Evolutionary conservation across 1,284 basidiomycete species (phyloP), one percentile per base, ranked within the genome.

Genomic region (Xerocomus nothofagi): DNA sequence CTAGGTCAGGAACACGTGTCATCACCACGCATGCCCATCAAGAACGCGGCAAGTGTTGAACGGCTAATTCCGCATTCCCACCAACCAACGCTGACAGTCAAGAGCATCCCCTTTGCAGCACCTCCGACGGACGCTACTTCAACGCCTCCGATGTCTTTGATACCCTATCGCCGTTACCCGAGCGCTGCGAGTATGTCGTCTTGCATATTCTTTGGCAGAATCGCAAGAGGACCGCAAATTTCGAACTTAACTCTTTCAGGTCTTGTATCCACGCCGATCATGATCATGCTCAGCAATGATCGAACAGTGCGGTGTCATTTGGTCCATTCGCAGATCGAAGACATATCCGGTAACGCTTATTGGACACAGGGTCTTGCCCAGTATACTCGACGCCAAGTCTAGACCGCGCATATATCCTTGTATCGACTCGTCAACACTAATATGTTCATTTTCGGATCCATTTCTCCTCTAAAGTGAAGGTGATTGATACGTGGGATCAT

Each of bases 31-130:
- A 24, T 34, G 49, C 9, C 29, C 57, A 59, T 59, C 61, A 57
- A 30, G 23, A 45, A 46, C 45, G 49, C 24, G 36, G 57, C 49
- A 44, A 59, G 61, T 60, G 61, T 61, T 57, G 55, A 44, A 49
- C 30, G 30, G 43, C 44, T 44, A 31, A 38, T 49, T 33, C 50
- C 29, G 43, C 41, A 54, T 38, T 30, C 31, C 29, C 39, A 50
- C 26, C 18, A 29, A 58, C 51, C 46, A 33, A 40, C 44, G 17
- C 23, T 43, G 38, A 56, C 44, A n/a, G 17, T 11, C 20, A 36
- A 23, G 15, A 18, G 30, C 17, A n/a, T 18, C 8, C 20, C 29
- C 34, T 39, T 33, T n/a, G 18, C 32, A 45, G 37, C 33, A 21
- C 50, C 36, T 21, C 39, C 11, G 20, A 15, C 32, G 17, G 46